Conservation (phyloP, 768 basidiomycete genomes). For the Thelephora aurantiotincta region DNA sequence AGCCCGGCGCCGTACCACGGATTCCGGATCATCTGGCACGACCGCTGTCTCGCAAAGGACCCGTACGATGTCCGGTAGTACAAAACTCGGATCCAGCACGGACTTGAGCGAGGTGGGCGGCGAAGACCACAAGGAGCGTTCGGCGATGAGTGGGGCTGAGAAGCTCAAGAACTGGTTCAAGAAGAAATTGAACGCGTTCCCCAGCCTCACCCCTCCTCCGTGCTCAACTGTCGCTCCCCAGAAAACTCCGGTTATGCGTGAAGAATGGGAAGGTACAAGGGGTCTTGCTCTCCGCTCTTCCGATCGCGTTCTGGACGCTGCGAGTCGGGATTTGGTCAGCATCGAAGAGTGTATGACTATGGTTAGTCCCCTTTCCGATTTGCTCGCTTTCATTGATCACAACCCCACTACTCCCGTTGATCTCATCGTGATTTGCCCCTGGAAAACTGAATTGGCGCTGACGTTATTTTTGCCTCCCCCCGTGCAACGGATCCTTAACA, state of each 20-base stretch:
- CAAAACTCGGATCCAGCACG: constrained; percentile 1
- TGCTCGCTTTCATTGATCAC: neutral
- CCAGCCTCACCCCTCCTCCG: constrained; percentile 14
- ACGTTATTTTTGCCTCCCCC: neutral
- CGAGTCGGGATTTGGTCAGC: constrained; percentile 38
- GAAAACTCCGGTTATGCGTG: neutral
- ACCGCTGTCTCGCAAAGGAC: constrained; percentile 29
- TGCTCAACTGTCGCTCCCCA: neutral
- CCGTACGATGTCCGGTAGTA: neutral
- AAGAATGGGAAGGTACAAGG: constrained; percentile 10
- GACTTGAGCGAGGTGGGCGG: constrained; percentile 6
- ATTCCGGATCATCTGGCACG: constrained; percentile 51
- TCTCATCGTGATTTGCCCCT: neutral
- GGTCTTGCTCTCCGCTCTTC: constrained; percentile 28
- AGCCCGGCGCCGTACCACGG: constrained; percentile 30
- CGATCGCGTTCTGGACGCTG: constrained; percentile 33
- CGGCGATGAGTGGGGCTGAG: constrained; percentile 23
- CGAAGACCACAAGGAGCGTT: constrained; percentile 7
- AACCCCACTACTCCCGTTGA: neutral
- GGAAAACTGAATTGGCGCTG: neutral
- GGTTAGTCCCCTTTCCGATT: constrained; percentile 21
- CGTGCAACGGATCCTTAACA: constrained; percentile 10
- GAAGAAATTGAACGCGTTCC: constrained; percentile 35
- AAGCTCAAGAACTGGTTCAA: constrained; percentile 52
- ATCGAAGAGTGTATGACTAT: constrained; percentile 39